phyloP scores from a whole-genome alignment of 257 asterid species.

The Fraxinus quadrangulata region DNA sequence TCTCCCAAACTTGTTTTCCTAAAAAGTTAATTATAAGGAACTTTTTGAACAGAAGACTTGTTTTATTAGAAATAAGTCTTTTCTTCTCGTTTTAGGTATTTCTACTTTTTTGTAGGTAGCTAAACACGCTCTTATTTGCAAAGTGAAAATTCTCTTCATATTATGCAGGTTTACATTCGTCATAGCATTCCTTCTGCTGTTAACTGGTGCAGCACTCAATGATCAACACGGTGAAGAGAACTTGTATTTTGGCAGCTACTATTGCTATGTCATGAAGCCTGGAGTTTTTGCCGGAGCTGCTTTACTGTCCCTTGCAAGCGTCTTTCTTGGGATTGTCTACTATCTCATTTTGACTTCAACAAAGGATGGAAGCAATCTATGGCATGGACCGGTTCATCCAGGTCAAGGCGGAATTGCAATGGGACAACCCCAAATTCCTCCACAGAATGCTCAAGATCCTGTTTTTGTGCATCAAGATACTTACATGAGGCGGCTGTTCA shows the following conservation, averaged over 20 bases:
- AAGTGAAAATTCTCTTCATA: background rate
- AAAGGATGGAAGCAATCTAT: conserved; percentile 43
- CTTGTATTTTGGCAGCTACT: conserved; percentile 63
- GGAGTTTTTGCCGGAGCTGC: conserved; percentile 96
- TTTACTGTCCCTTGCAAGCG: conserved; percentile 64
- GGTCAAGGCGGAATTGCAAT: conserved; percentile 69
- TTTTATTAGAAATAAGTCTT: background rate
- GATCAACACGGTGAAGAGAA: conserved; percentile 81
- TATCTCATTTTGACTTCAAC: conserved; percentile 49
- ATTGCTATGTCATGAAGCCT: conserved; percentile 75
- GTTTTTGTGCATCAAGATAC: conserved; percentile 93
- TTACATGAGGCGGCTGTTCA: conserved; percentile 69
- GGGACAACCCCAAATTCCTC: conserved; percentile 85
- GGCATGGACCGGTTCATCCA: conserved; percentile 45
- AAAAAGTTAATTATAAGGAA: no score
- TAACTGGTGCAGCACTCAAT: conserved; percentile 91
- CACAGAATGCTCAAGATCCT: conserved; percentile 49
- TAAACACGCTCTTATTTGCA: background rate
- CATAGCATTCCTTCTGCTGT: conserved; percentile 74
- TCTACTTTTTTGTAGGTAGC: background rate
- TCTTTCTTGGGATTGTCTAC: conserved; percentile 66
- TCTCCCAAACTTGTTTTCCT: background rate
- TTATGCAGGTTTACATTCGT: conserved; percentile 84
- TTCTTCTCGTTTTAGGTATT: background rate
- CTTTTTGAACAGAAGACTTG: background rate